Conservation (phyloP, 2,329 filamentous ascomycete genomes). For the Colletotrichum plurivorum region DNA sequence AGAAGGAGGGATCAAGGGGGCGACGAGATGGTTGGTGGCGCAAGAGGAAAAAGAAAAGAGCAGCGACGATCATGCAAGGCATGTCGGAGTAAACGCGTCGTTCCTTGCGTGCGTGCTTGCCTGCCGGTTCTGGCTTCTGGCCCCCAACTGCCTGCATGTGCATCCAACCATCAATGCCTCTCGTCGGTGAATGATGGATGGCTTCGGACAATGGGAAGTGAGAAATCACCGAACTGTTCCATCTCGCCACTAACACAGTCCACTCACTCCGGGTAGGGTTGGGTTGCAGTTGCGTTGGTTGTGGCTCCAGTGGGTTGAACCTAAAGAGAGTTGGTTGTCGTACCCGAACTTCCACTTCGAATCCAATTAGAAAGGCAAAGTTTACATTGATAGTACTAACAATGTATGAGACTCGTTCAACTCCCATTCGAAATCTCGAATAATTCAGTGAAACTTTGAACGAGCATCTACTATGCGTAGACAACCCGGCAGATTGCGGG, state of each 20-base stretch:
- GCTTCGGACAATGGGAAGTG: background rate
- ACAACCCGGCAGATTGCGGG: background rate
- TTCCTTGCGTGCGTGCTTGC: too few relatives aligned
- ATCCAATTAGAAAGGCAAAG: background rate
- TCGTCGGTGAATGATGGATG: background rate
- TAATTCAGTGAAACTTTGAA: background rate
- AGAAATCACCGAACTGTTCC: background rate
- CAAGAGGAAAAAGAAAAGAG: slow-evolving; percentile 3
- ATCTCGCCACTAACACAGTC: background rate
- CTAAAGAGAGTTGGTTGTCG: background rate
- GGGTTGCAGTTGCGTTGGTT: background rate
- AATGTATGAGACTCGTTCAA: too few relatives aligned
- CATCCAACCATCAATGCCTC: background rate
- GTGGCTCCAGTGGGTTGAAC: background rate
- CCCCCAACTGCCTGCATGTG: background rate
- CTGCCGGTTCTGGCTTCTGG: too few relatives aligned
- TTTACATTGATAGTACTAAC: too few relatives aligned
- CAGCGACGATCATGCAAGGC: background rate
- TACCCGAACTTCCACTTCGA: background rate
- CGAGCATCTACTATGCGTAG: too few relatives aligned
- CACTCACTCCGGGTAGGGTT: background rate
- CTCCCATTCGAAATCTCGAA: too few relatives aligned
- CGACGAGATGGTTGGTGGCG: background rate
- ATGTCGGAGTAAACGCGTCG: background rate
- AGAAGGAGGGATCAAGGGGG: slow-evolving; percentile 9